Evolutionary conservation across 2,329 filamentous ascomycete genomes (phyloP), one percentile per base, ranked within the genome.

Genomic region (Arachnopeziza araneosa): DNA sequence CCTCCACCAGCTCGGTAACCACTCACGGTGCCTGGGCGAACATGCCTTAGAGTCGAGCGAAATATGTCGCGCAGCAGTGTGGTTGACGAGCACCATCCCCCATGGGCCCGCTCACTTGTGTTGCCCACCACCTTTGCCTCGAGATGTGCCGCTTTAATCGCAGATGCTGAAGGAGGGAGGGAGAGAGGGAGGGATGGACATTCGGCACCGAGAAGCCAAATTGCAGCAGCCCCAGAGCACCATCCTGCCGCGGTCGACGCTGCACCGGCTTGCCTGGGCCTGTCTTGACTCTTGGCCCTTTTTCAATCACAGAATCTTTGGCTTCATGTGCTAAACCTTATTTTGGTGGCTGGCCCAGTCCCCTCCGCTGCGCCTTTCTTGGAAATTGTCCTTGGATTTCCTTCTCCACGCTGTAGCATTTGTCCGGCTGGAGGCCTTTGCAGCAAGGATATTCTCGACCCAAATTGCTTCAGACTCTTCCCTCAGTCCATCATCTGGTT

Each of bases 11-110:
- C 26, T 50, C 36, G 19, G 24, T 24, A 19, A 57, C 36, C 36
- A 14, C 36, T 19, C 30, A 23, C 24, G 24, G 50, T 44, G n/a
- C 56, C 50, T 54, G 50, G 32, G n/a, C 50, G 7, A 32, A 32
- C 7, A 32, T 32, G 30, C 36, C 36, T 49, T 49, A 44, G 50
- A 54, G 44, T 30, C 48, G 56, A 58, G 51, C 56, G 56, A 53
- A 23, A 32, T 44, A 53, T 53, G 56, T 24, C 30, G 56, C 56
- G 56, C 56, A 48, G 36, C 5, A 44, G 36, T 44, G 36, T 44
- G 36, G 36, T 44, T 44, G 36, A 14, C 6, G 36, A 14, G 17
- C 12, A 44, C 36, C 36, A 19, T 14, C 36, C 2, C 36, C 36
- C 36, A 14, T 14, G 17, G 17, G 12, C 36, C 17, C 12, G 2